phyloP scores from a whole-genome alignment of 2,329 filamentous ascomycete species.

The Ophiobolus disseminans region DNA sequence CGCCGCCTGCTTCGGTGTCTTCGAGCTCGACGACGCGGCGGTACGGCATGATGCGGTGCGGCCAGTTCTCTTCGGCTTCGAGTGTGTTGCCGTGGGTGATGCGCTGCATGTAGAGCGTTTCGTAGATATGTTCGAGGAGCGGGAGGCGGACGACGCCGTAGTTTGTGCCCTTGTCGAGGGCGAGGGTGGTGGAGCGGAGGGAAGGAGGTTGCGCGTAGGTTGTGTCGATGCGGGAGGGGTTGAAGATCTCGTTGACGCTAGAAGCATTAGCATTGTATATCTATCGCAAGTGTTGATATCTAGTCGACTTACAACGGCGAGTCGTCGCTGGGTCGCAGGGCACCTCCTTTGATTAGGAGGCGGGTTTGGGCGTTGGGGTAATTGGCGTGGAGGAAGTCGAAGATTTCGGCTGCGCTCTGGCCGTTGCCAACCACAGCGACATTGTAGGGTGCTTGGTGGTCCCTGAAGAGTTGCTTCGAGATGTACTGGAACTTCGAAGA shows the following conservation, averaged over 20 bases:
- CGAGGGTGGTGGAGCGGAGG: slow-evolving; percentile 67
- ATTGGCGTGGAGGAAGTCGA: slow-evolving; percentile 80
- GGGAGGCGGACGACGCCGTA: slow-evolving; percentile 93
- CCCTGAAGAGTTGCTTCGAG: slow-evolving; percentile 65
- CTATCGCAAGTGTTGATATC: background rate
- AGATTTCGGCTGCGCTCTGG: slow-evolving; percentile 94
- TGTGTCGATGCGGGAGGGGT: slow-evolving; percentile 80
- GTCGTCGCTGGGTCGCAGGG: slow-evolving; percentile 89
- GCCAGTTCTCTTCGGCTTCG: slow-evolving; percentile 74
- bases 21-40: slow-evolving; percentile 70
- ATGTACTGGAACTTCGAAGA: slow-evolving; percentile 82
- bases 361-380: slow-evolving; percentile 83
- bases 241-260: slow-evolving; percentile 95
- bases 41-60: slow-evolving; percentile 77
- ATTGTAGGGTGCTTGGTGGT: slow-evolving; percentile 66
- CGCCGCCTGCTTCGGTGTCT: slow-evolving; percentile 49
- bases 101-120: slow-evolving; percentile 85
- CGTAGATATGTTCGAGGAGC: slow-evolving; percentile 87
- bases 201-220: slow-evolving; percentile 72
- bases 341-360: slow-evolving; percentile 81
- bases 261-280: slow-evolving; percentile 32
- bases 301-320: slow-evolving; percentile 81
- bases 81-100: slow-evolving; percentile 65
- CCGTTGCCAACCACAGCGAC: slow-evolving; percentile 88
- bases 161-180: slow-evolving; percentile 83